These are phyloP conservation scores for Hymenoscyphus fraxineus DNA, from an alignment of 2,329 filamentous ascomycete species.

Conservation along the genomic window DNA sequence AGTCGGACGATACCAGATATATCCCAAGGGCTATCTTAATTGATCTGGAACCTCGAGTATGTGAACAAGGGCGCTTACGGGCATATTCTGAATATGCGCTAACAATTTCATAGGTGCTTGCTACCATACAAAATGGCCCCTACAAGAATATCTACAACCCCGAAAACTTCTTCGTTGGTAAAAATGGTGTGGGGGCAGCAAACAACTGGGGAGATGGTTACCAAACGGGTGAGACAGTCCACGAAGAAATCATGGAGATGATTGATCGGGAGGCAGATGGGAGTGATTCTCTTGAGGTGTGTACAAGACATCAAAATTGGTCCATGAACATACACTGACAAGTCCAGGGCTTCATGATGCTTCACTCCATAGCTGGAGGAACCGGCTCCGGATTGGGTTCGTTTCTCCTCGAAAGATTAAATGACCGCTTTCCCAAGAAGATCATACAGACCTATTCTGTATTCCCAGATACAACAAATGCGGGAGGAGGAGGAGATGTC, in stretches of 20 bases:
- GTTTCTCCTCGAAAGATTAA: conserved; percentile 90
- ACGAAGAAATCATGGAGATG: conserved; percentile 99
- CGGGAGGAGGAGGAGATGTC: conserved; percentile 61
- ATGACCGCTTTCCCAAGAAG: conserved; percentile 98
- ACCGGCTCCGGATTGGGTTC: conserved; percentile 95
- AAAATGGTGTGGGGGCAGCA: conserved; percentile 87
- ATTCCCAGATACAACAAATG: conserved; percentile 87
- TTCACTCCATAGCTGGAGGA: conserved; percentile 96
- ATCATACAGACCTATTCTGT: conserved; percentile 99
- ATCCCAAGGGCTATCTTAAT: conserved; percentile 94
- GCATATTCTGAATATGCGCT: not conserved
- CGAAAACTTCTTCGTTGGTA: conserved; percentile 96
- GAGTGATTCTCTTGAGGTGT: conserved; percentile 87
- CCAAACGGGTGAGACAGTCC: conserved; percentile 83
- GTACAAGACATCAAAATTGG: conserved; percentile 9
- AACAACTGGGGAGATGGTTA: conserved; percentile 99
- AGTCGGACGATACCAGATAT: conserved; percentile 97
- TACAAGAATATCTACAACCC: conserved; percentile 99
- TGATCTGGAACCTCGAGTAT: conserved; percentile 85
- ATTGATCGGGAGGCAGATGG: conserved; percentile 98
- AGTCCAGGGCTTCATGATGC: conserved; percentile 85
- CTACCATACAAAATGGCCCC: conserved; percentile 85
- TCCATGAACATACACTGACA: conserved; percentile 26
- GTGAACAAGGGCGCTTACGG: conserved; percentile 18
- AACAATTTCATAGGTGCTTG: conserved; percentile 61